Percentiles rank a stretch among this genome's conserved stretches.
Evolutionary conservation across 495 filamentous ascomycete genomes (phyloP).

Genomic region (Aspergillus funiculosus): DNA sequence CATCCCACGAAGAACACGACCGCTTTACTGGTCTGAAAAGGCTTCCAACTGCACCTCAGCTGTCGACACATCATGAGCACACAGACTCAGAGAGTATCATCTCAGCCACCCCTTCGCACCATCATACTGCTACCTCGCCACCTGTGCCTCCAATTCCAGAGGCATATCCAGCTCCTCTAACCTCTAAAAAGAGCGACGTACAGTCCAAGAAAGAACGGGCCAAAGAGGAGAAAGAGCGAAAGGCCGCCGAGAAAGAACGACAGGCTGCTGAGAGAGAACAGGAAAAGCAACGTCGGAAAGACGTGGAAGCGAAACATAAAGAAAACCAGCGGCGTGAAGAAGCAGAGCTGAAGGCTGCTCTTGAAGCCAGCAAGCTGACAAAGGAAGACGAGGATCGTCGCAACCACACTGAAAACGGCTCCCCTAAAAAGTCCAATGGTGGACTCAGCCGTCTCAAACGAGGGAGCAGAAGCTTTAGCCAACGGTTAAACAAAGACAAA

Average conservation of each 20-base stretch:
- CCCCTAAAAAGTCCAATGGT: constrained; percentile 31
- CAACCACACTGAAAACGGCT: constrained; percentile 24
- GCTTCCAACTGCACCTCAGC: constrained; percentile 54
- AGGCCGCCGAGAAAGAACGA: constrained; percentile 59
- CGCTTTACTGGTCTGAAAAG: constrained; percentile 51
- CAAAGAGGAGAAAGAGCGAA: constrained; percentile 59
- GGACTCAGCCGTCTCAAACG: constrained; percentile 49
- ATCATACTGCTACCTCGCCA: constrained; percentile 15
- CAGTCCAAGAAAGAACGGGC: constrained; percentile 43
- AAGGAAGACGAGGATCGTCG: constrained; percentile 48
- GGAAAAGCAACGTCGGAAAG: constrained; percentile 61
- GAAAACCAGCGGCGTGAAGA: constrained; percentile 51
- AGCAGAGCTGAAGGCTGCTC: constrained; percentile 52
- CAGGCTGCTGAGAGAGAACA: constrained; percentile 63
- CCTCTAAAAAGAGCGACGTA: constrained; percentile 41
- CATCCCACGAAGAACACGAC: constrained; percentile 42
- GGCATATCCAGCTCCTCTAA: constrained; percentile 24
- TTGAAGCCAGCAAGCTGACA: constrained; percentile 50
- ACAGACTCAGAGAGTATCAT: constrained; percentile 22
- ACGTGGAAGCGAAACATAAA: constrained; percentile 47
- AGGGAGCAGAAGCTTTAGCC: constrained; percentile 57
- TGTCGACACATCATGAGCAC: constrained; percentile 33
- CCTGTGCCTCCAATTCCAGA: constrained; percentile 40
- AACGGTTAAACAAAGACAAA: constrained; percentile 36
- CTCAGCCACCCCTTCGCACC: constrained; percentile 11